phyloP scores from a whole-genome alignment of 371 early-diverging fungal species.

The Mucor indicus region DNA sequence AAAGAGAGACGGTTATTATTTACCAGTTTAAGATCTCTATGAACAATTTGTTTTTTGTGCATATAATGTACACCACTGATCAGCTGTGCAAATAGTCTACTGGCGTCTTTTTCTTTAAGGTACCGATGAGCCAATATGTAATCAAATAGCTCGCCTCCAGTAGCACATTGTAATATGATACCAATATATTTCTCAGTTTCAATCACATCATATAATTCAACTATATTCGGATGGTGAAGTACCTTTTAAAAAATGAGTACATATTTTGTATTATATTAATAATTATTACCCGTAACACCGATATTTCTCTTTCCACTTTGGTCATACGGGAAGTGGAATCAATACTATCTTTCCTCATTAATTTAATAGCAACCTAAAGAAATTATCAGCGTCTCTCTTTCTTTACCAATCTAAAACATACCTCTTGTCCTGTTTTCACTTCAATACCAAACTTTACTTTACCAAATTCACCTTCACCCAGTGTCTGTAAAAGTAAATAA shows the following conservation, averaged over 20 bases:
- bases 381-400: neutral
- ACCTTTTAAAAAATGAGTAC: slow-evolving; percentile 42
- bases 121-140: slow-evolving; percentile 93
- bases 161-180: slow-evolving; percentile 93
- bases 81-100: slow-evolving; percentile 92
- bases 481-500: slow-evolving; percentile 90
- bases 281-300: slow-evolving; percentile 69
- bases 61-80: slow-evolving; percentile 88
- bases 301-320: slow-evolving; percentile 82
- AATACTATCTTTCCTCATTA: slow-evolving; percentile 79
- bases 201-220: slow-evolving; percentile 93
- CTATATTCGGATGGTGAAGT: slow-evolving; percentile 89
- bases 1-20: slow-evolving; percentile 8
- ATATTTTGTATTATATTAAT: neutral
- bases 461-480: slow-evolving; percentile 99
- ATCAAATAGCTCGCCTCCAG: slow-evolving; percentile 96
- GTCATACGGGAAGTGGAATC: slow-evolving; percentile 74
- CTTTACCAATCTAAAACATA: slow-evolving; percentile 26
- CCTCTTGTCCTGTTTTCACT: slow-evolving; percentile 91
- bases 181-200: slow-evolving; percentile 95
- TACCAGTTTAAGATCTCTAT: slow-evolving; percentile 95
- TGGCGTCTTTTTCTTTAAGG: slow-evolving; percentile 88
- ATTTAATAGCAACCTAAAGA: slow-evolving; percentile 75
- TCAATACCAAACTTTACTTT: slow-evolving; percentile 97
- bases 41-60: slow-evolving; percentile 88